Evolutionary conservation across 2,329 filamentous ascomycete species (phyloP).

Genomic region (Claviceps africana): DNA sequence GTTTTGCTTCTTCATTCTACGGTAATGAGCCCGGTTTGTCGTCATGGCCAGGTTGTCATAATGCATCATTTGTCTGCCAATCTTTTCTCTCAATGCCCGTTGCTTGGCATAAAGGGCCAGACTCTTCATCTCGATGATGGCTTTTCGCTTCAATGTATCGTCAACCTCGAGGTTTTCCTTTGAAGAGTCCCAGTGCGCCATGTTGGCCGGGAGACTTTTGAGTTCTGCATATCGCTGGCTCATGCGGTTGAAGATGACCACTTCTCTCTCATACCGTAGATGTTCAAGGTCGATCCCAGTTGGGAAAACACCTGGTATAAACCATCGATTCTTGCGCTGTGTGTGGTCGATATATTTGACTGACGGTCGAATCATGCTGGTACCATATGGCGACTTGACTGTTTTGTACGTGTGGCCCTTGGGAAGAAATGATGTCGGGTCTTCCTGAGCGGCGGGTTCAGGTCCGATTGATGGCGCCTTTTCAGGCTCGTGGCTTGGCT

Average conservation of each 20-base stretch:
- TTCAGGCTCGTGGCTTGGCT: slow-evolving; percentile 18
- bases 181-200: slow-evolving; percentile 73
- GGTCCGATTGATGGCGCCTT: slow-evolving; percentile 24
- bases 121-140: slow-evolving; percentile 91
- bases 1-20: slow-evolving; percentile 93
- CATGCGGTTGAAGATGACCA: slow-evolving; percentile 81
- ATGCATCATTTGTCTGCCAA: slow-evolving; percentile 84
- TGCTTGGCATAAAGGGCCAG: slow-evolving; percentile 81
- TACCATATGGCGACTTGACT: slow-evolving; percentile 59
- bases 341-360: slow-evolving; percentile 74
- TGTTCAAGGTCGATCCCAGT: slow-evolving; percentile 79
- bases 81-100: slow-evolving; percentile 67
- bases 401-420: slow-evolving; percentile 50
- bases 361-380: slow-evolving; percentile 33
- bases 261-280: slow-evolving; percentile 72
- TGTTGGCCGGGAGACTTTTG: slow-evolving; percentile 68
- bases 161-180: slow-evolving; percentile 56
- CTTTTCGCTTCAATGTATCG: slow-evolving; percentile 72
- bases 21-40: slow-evolving; percentile 79
- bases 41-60: slow-evolving; percentile 97
- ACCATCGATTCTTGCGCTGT: slow-evolving; percentile 58
- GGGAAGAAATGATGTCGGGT: slow-evolving; percentile 15
- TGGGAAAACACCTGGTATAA: slow-evolving; percentile 80
- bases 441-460: slow-evolving; percentile 20
- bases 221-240: slow-evolving; percentile 72